Percentiles rank a stretch among this genome's conserved stretches.
These are phyloP conservation scores for Ceratobasidium sp. DNA, from an alignment of 1,284 basidiomycete species.

Conservation along the genomic window DNA sequence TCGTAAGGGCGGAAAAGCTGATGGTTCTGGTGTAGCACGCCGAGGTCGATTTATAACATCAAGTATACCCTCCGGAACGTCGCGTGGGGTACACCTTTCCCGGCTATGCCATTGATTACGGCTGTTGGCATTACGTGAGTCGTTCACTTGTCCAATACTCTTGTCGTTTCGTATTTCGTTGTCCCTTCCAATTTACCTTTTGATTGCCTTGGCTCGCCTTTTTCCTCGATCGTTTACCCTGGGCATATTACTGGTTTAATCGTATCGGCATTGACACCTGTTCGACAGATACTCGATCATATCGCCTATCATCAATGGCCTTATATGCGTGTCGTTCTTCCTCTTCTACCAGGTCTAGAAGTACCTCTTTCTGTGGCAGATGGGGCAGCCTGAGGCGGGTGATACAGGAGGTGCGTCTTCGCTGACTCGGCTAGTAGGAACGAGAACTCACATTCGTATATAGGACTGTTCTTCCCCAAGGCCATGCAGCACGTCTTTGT, in stretches of 20 bases:
- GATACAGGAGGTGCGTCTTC: constrained; percentile 87
- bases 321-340: constrained; percentile 86
- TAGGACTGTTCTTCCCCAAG: constrained; percentile 95
- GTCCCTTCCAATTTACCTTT: not conserved
- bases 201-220: too few relatives aligned
- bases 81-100: constrained; percentile 89
- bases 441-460: too few relatives aligned
- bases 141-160: too few relatives aligned
- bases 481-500: constrained; percentile 94
- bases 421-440: too few relatives aligned
- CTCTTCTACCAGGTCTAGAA: constrained; percentile 89
- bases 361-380: constrained; percentile 86
- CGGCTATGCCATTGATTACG: constrained; percentile 51
- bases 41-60: constrained; percentile 57
- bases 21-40: constrained; percentile 60
- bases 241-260: too few relatives aligned
- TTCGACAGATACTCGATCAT: constrained; percentile 94
- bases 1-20: too few relatives aligned
- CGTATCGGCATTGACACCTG: too few relatives aligned
- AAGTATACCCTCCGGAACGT: constrained; percentile 62
- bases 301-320: constrained; percentile 93
- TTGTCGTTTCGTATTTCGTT: too few relatives aligned
- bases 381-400: constrained; percentile 76
- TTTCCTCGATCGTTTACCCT: constrained; percentile 53
- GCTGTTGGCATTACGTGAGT: constrained; percentile 50